A percentile compares a stretch with the other conserved stretches of the same genome.
Evolutionary conservation across 768 basidiomycete species (phyloP).

Genomic region (Hypsizygus marmoreus): DNA sequence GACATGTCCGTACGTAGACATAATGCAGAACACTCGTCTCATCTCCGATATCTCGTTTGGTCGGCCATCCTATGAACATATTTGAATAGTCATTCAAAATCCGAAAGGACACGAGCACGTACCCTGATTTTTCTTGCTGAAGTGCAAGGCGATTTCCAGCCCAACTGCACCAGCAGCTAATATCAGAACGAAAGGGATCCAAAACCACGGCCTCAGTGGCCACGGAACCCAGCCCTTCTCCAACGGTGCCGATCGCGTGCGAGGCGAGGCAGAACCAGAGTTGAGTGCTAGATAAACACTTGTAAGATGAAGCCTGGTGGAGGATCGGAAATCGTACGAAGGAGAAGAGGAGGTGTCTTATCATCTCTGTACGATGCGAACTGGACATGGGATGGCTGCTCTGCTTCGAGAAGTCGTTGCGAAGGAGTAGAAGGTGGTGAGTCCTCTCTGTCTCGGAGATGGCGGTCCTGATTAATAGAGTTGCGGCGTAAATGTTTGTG

Average conservation of each 20-base stretch:
- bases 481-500: neutral
- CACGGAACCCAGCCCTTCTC: constrained; percentile 39
- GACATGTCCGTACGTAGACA: constrained; percentile 56
- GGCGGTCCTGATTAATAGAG: constrained; percentile 3
- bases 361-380: constrained; percentile 23
- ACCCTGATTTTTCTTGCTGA: constrained; percentile 49
- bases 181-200: constrained; percentile 41
- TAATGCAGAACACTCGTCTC: constrained; percentile 47
- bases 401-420: constrained; percentile 14
- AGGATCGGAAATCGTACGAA: no score
- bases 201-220: constrained; percentile 49
- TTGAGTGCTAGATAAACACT: no score
- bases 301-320: no score
- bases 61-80: constrained; percentile 43
- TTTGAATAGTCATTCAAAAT: neutral
- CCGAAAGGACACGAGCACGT: constrained; percentile 1
- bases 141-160: constrained; percentile 48
- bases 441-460: neutral
- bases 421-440: constrained; percentile 19
- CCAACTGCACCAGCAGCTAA: constrained; percentile 42
- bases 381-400: constrained; percentile 16
- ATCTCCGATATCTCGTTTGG: constrained; percentile 31
- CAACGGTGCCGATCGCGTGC: no score
- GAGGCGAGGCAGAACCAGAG: no score
- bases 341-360: constrained; percentile 2